Conservation (phyloP, 139 green algal species). For the Mesotaenium endlicherianum region DNA sequence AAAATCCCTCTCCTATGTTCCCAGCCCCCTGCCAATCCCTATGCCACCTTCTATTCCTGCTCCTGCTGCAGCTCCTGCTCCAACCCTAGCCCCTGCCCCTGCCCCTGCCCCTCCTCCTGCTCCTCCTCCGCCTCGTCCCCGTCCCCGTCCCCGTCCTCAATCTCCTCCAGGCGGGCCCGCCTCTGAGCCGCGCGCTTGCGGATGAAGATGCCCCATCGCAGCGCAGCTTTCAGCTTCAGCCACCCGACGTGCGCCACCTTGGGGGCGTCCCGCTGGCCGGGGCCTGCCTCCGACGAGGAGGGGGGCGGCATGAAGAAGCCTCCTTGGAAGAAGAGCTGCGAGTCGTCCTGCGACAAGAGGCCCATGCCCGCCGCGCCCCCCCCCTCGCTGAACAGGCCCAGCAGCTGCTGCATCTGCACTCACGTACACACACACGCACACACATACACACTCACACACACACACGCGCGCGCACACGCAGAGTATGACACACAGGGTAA, state of each 20-base stretch:
- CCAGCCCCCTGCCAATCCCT: no score
- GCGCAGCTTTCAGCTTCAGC: constrained; percentile 35
- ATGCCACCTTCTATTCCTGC: no score
- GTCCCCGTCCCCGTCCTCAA: constrained; percentile 8
- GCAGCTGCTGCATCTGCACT: constrained; percentile 40
- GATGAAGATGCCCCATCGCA: constrained; percentile 47
- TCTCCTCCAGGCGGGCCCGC: constrained; percentile 14
- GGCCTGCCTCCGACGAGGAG: not conserved
- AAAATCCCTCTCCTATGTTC: no score
- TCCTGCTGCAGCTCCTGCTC: no score
- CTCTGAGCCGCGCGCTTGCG: constrained; percentile 19
- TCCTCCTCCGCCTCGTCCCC: constrained; percentile 11
- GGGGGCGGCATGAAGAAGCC: not conserved
- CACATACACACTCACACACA: not conserved
- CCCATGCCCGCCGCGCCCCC: not conserved
- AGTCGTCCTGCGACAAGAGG: not conserved
- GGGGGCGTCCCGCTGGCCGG: not conserved
- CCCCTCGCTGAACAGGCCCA: constrained; percentile 9
- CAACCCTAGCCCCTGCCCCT: not conserved
- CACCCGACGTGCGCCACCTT: constrained; percentile 16
- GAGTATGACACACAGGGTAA: no score
- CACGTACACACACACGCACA: not conserved
- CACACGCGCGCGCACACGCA: no score
- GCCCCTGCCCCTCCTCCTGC: not conserved
- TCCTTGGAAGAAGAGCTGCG: not conserved